Evolutionary conservation across 2,329 filamentous ascomycete species (phyloP), one percentile per base, ranked within the genome.

Genomic region (Sporothrix brunneoviolacea): DNA sequence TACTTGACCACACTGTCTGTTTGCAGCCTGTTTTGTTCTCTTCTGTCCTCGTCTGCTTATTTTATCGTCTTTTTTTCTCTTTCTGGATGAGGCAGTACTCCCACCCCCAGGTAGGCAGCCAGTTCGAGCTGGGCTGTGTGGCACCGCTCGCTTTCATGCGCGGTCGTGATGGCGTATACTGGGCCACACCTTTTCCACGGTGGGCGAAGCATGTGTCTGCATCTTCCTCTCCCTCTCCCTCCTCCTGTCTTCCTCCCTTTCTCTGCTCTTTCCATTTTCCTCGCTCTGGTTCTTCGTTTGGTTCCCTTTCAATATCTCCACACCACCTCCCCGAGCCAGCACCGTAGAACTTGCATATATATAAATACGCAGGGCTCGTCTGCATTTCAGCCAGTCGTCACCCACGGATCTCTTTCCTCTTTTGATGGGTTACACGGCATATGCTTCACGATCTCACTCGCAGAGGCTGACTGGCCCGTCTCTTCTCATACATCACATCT

Each of bases 331-430:
- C n/a, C 15, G n/a, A n/a, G n/a, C n/a, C 19, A 12, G 16, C 22
- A 4, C n/a, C 12, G 22, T 36, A 19, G 32, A 37, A 35, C 47
- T 36, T 30, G 38, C 47, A 41, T 24, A 32, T 24, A 47, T 30
- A 48, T 49, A 49, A 28, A 49, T 49, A 36, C 28, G 42, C 37
- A 19, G 36, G 47, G 38, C 47, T 42, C 37, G 28, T n/a, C 42
- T 52, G 43, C 54, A 54, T 54, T 54, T 48, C 52, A 47, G 40
- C 52, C 55, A 54, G 48, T 19, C 24, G 16, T 19, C 35, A 16
- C 30, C 18, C 32, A 41, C 28, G 28, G 38, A 37, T 49, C 19
- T 33, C 36, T 45, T 54, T 51, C 46, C 48, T 28, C 39, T 41
- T 48, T 41, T 6, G 27, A 30, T 44, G 35, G 32, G 48, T 47